Evolutionary conservation across 2,329 filamentous ascomycete genomes (phyloP), one percentile per base, ranked within the genome.

Genomic region (Sclerotinia spermophila): DNA sequence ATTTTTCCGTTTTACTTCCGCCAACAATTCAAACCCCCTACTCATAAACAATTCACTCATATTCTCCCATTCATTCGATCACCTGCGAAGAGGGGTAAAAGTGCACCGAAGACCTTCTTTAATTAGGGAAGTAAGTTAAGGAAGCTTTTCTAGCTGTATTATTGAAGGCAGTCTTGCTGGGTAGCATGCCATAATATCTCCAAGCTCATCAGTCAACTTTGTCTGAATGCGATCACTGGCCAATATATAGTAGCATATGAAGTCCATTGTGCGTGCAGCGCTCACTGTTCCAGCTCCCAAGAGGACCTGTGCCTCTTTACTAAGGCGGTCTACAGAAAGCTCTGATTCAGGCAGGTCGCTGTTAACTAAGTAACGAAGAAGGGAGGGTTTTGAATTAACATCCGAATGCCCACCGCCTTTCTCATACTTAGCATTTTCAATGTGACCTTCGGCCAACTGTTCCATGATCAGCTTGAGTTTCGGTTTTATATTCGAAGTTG

Each of bases 271-370:
- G 68, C 76, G 76, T 24, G 75, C 77, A 1, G 77, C 79, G 0
- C 79, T 83, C 40, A 81, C 79, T 44, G 78, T 79, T 2, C 79
- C 81, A 8, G 81, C 81, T 1, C 59, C 68, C 5, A 75, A 75
- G 7, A 80, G 76, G 0, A 81, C 48, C 2, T 75, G 73, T 21
- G 76, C 77, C 24, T 83, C 81, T 3, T 77, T 74, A 2, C 72
- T 72, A 2, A 82, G 74, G 0, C 81, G 76, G 1, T 70, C 56
- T 0, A 76, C 48, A 0, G 76, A 73, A 69, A 81, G 80, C 67
- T 85, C 82, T 5, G 80, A 75, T 1, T 73, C 76, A 10, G 76
- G 81, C 40, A 84, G 58, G 0, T 77, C 72, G 3, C 79, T 79
- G 44, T 80, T 78, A 6, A 79, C 42, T 1, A 74, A 55, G 33